Evolutionary conservation across 257 asterid genomes (phyloP).

Genomic region (Nemophila menziesii): DNA sequence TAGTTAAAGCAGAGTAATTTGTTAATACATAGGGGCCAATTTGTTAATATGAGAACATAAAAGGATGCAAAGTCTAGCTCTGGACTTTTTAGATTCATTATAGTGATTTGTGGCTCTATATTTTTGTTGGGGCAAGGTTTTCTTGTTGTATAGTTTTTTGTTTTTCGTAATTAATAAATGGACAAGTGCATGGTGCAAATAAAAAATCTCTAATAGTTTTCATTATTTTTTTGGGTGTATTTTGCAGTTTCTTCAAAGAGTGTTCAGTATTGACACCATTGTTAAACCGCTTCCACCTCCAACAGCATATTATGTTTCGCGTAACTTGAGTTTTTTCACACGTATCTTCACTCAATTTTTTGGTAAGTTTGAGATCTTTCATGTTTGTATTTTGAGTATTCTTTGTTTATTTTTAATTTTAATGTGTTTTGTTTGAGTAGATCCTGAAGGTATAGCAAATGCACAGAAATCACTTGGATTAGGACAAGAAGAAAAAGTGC

Average conservation of each 20-base stretch:
- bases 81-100: neutral
- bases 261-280: conserved; percentile 76
- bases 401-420: neutral
- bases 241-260: conserved; percentile 81
- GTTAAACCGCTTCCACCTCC: conserved; percentile 92
- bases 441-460: conserved; percentile 80
- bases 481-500: conserved; percentile 77
- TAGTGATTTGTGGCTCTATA: neutral
- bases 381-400: neutral
- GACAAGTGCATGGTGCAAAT: neutral
- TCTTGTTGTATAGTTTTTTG: neutral
- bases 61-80: neutral
- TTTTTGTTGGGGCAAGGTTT: neutral
- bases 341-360: conserved; percentile 92
- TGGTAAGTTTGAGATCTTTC: conserved; percentile 29
- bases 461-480: conserved; percentile 91
- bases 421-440: conserved; percentile 35
- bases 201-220: too few relatives aligned
- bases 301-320: conserved; percentile 68
- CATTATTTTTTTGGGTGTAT: too few relatives aligned
- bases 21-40: too few relatives aligned
- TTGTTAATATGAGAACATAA: neutral
- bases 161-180: neutral
- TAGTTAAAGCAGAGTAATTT: too few relatives aligned
- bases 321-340: conserved; percentile 85